phyloP scores from a whole-genome alignment of 2,329 filamentous ascomycete species.

The Trichoderma sp. region DNA sequence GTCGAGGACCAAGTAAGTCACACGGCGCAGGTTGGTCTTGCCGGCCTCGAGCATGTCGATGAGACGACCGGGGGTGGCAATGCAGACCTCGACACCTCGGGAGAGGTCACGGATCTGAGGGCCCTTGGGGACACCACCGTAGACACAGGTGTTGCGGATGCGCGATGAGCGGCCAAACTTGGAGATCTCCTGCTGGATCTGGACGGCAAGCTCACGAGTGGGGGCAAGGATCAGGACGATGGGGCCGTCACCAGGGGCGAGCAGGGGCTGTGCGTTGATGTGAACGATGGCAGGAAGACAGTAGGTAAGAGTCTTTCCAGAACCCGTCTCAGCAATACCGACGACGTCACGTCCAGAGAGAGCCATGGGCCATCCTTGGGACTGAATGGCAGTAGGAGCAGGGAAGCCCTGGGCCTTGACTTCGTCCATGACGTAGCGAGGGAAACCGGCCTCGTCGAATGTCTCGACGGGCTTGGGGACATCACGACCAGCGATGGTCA shows the following conservation, averaged over 20 bases:
- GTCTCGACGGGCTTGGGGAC: constrained; percentile 93
- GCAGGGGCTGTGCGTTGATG: constrained; percentile 97
- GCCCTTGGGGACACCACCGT: constrained; percentile 97
- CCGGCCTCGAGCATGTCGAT: constrained; percentile 98
- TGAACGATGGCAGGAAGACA: constrained; percentile 97
- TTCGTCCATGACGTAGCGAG: constrained; percentile 94
- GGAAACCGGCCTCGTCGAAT: constrained; percentile 97
- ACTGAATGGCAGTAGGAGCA: constrained; percentile 92
- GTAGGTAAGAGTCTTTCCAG: constrained; percentile 98
- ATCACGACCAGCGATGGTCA: constrained; percentile 74
- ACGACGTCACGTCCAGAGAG: constrained; percentile 97
- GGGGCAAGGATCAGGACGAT: constrained; percentile 95
- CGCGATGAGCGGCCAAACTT: constrained; percentile 98
- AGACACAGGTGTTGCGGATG: constrained; percentile 98
- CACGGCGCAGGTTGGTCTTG: constrained; percentile 95
- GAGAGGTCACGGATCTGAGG: constrained; percentile 93
- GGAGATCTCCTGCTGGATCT: constrained; percentile 97
- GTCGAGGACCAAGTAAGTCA: constrained; percentile 96
- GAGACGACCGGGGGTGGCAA: constrained; percentile 93
- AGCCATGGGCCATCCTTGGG: constrained; percentile 98
- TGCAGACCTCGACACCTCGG: constrained; percentile 96
- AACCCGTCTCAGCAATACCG: constrained; percentile 98
- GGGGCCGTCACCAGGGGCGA: constrained; percentile 90
- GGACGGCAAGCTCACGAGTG: constrained; percentile 94
- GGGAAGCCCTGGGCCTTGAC: constrained; percentile 98